These are phyloP conservation scores for Hebeloma cylindrosporum DNA, from an alignment of 768 basidiomycete genomes.

Conservation along the genomic window DNA sequence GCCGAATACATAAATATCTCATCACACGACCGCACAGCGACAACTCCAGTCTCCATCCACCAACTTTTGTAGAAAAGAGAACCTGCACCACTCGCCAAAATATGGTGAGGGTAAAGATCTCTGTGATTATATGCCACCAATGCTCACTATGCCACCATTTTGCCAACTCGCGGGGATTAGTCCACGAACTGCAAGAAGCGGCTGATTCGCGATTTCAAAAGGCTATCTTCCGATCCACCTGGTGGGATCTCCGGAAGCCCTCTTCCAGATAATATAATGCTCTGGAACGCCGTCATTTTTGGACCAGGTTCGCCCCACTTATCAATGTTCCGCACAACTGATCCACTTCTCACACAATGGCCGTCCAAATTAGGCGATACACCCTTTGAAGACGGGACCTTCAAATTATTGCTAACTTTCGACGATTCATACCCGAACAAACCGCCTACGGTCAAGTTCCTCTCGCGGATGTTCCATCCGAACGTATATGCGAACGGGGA, in stretches of 20 bases:
- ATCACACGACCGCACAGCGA: too few relatives aligned
- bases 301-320: slow-evolving; percentile 74
- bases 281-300: slow-evolving; percentile 99
- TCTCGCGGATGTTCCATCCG: slow-evolving; percentile 98
- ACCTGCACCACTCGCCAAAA: too few relatives aligned
- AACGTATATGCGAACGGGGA: slow-evolving; percentile 99
- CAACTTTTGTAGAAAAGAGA: too few relatives aligned
- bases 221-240: slow-evolving; percentile 91
- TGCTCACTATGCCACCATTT: too few relatives aligned
- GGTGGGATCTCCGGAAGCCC: slow-evolving; percentile 96
- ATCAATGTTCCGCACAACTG: background rate
- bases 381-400: slow-evolving; percentile 98
- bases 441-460: slow-evolving; percentile 95
- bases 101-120: too few relatives aligned
- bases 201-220: slow-evolving; percentile 97
- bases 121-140: too few relatives aligned
- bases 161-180: too few relatives aligned
- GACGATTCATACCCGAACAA: slow-evolving; percentile 99
- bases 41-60: too few relatives aligned
- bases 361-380: slow-evolving; percentile 79
- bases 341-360: background rate
- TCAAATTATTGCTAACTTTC: slow-evolving; percentile 93
- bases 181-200: slow-evolving; percentile 93
- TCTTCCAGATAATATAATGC: slow-evolving; percentile 98
- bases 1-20: too few relatives aligned